Evolutionary conservation across 257 asterid genomes (phyloP).

Genomic region (Orobanche coerulescens): DNA sequence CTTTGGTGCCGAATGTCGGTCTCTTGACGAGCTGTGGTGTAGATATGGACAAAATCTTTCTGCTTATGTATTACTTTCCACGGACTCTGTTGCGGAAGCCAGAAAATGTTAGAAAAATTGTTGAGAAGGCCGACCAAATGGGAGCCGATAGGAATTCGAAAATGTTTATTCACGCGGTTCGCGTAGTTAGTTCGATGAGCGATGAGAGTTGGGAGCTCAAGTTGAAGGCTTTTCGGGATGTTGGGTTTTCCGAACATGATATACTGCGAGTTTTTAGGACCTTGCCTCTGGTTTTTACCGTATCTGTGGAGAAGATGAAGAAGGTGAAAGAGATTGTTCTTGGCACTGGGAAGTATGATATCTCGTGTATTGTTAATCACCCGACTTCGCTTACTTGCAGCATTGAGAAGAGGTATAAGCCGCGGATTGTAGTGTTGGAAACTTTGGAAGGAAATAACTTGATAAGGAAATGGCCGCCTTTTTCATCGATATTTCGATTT

Average conservation of each 20-base stretch:
- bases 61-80: constrained; percentile 2
- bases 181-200: constrained; percentile 14
- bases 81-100: constrained; percentile 31
- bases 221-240: constrained; percentile 15
- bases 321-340: constrained; percentile 18
- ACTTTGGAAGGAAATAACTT: constrained; percentile 21
- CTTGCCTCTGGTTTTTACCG: neutral
- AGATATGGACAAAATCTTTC: constrained; percentile 6
- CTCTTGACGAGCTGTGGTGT: constrained; percentile 25
- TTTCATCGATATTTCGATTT: neutral
- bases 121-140: constrained; percentile 25
- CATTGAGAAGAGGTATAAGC: constrained; percentile 23
- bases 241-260: constrained; percentile 26
- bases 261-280: constrained; percentile 13
- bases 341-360: constrained; percentile 23
- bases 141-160: constrained; percentile 14
- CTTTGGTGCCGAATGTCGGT: constrained; percentile 33
- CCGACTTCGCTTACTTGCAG: constrained; percentile 15
- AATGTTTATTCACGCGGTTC: constrained; percentile 21
- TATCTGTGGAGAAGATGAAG: constrained; percentile 17
- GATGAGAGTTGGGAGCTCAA: constrained; percentile 20
- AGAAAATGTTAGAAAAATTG: constrained; percentile 21
- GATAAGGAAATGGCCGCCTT: constrained; percentile 24
- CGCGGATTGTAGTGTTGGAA: constrained; percentile 17
- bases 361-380: neutral